phyloP scores from a whole-genome alignment of 805 yeast species.

The Kodamaea neixiangensis region DNA sequence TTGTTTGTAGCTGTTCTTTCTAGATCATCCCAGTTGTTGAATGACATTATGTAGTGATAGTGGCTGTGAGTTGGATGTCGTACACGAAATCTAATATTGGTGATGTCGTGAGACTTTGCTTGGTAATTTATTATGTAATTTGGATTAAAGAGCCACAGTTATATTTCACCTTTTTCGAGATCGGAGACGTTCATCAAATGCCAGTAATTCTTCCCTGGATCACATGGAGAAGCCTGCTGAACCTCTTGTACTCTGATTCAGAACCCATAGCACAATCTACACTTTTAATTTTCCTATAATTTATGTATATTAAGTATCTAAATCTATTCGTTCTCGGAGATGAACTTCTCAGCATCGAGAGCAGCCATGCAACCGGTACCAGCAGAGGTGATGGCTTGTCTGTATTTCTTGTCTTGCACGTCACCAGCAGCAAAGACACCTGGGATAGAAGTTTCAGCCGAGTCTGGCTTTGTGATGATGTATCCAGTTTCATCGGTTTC shows the following conservation, averaged over 20 bases:
- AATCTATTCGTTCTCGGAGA: slow-evolving; percentile 49
- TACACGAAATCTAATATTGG: not conserved
- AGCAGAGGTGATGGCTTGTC: slow-evolving; percentile 99
- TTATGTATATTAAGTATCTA: not conserved
- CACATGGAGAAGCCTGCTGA: no score
- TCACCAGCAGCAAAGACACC: slow-evolving; percentile 99
- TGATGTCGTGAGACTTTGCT: not conserved
- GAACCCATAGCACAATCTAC: not conserved
- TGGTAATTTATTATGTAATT: not conserved
- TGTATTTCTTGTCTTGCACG: slow-evolving; percentile 93
- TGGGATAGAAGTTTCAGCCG: slow-evolving; percentile 78
- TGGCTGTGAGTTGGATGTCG: not conserved
- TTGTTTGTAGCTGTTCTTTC: slow-evolving; percentile 24
- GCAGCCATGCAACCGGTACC: slow-evolving; percentile 99
- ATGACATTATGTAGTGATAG: slow-evolving; percentile 20
- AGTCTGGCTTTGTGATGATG: slow-evolving; percentile 85
- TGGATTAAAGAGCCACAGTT: not conserved
- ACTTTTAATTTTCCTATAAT: not conserved
- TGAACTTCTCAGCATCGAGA: slow-evolving; percentile 84
- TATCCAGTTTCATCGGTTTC: slow-evolving; percentile 89
- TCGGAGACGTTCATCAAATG: not conserved
- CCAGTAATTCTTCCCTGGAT: no score
- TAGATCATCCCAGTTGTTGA: slow-evolving; percentile 32
- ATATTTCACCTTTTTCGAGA: not conserved
- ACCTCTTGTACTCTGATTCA: no score